Conservation (phyloP, 2,329 filamentous ascomycete genomes). For the Aspergillus floridensis region DNA sequence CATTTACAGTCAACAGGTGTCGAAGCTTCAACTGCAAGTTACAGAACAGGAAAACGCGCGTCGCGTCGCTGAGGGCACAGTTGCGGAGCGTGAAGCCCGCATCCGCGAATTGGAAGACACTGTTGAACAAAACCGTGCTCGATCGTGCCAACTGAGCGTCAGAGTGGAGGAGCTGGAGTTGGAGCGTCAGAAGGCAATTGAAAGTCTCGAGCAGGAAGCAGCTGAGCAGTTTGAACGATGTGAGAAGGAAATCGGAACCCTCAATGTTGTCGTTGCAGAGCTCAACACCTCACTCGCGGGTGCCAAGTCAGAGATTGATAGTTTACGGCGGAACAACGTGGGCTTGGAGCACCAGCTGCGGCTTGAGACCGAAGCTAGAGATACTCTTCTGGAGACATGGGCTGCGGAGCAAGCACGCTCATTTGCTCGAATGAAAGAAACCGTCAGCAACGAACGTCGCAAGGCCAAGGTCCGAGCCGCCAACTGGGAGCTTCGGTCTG, state of each 20-base stretch:
- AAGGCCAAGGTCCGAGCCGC: conserved; percentile 40
- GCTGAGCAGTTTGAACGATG: conserved; percentile 26
- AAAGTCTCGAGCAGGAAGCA: conserved; percentile 23
- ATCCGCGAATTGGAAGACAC: conserved; percentile 39
- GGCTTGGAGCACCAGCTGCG: conserved; percentile 39
- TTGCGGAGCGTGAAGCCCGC: conserved; percentile 33
- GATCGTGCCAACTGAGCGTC: conserved; percentile 33
- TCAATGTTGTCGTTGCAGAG: conserved; percentile 44
- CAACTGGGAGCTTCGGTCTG: conserved; percentile 41
- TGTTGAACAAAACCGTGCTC: conserved; percentile 35
- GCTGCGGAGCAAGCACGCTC: conserved; percentile 34
- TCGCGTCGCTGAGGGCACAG: conserved; percentile 34
- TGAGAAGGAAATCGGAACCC: conserved; percentile 35
- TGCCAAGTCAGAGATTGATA: conserved; percentile 35
- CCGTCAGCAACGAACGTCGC: conserved; percentile 39
- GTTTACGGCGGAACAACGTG: conserved; percentile 34
- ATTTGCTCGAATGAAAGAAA: conserved; percentile 36
- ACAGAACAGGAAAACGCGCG: conserved; percentile 33
- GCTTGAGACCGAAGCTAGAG: conserved; percentile 38
- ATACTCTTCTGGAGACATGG: conserved; percentile 33
- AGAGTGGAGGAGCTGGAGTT: conserved; percentile 35
- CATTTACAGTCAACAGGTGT: conserved; percentile 30
- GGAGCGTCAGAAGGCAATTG: conserved; percentile 26
- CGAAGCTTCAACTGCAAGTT: conserved; percentile 35
- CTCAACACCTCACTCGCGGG: conserved; percentile 41